phyloP scores from a whole-genome alignment of 2,329 filamentous ascomycete genomes.

The Dendryphion nanum region DNA sequence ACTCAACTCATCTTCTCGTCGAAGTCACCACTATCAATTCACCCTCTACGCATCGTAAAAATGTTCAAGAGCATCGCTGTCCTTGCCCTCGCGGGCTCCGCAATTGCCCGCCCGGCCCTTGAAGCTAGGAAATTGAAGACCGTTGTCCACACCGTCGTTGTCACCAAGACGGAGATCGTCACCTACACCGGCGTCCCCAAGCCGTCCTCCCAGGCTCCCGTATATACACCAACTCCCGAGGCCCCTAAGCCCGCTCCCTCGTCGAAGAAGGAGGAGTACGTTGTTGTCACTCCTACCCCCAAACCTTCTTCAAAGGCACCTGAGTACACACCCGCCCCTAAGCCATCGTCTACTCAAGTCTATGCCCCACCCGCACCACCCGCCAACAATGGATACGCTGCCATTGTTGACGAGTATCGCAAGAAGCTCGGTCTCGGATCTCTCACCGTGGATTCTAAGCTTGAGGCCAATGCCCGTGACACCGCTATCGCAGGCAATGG shows the following conservation, averaged over 20 bases:
- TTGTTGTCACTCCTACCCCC: not conserved
- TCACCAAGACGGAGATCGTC: conserved; percentile 13
- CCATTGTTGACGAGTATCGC: conserved; percentile 26
- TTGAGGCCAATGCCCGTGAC: conserved; percentile 26
- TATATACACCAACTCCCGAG: not conserved
- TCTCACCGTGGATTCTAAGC: conserved; percentile 17
- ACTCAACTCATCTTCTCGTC: not conserved
- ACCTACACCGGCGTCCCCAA: conserved; percentile 1
- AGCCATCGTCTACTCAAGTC: not conserved
- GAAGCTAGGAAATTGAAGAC: conserved; percentile 13
- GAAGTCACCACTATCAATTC: not conserved
- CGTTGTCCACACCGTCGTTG: conserved; percentile 24
- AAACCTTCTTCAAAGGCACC: not conserved
- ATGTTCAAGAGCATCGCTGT: conserved; percentile 27
- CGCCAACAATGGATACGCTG: conserved; percentile 22
- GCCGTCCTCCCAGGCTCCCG: not conserved
- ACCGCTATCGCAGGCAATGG: conserved; percentile 23
- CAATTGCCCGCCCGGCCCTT: not conserved
- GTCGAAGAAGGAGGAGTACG: no score
- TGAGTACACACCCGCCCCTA: not conserved
- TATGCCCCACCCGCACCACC: not conserved
- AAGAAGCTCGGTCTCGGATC: conserved; percentile 22
- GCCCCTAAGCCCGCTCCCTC: not conserved
- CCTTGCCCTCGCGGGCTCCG: conserved; percentile 25
- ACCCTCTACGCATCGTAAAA: conserved; percentile 13